Evolutionary conservation across 305 asterid genomes (phyloP).

Genomic region (Fraxinus paxiana): DNA sequence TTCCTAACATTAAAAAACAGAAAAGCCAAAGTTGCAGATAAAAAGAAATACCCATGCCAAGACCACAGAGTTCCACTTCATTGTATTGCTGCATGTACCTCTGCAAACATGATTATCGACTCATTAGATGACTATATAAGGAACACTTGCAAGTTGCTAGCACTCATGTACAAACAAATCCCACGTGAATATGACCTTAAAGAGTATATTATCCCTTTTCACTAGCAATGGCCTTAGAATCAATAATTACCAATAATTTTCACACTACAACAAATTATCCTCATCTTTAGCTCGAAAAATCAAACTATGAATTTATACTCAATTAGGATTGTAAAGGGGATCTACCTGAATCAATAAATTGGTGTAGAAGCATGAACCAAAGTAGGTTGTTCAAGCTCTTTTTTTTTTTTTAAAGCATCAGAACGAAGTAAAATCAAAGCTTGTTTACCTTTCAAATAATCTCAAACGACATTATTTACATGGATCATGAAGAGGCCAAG

Average conservation of each 20-base stretch:
- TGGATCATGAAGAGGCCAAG: neutral
- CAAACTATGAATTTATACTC: neutral
- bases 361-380: neutral
- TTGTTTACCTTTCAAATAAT: neutral
- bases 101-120: slow-evolving; percentile 32
- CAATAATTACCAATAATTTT: neutral
- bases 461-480: neutral
- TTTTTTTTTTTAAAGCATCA: neutral
- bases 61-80: slow-evolving; percentile 73
- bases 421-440: neutral
- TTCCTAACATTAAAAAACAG: neutral
- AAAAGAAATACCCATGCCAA: slow-evolving; percentile 59
- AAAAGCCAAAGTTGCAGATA: slow-evolving; percentile 4
- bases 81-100: slow-evolving; percentile 61
- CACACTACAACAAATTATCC: neutral
- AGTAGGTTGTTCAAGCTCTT: neutral
- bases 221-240: neutral
- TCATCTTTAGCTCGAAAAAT: neutral
- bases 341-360: neutral
- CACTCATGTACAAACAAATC: neutral
- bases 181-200: neutral
- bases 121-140: neutral
- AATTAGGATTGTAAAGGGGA: neutral
- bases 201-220: neutral
- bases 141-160: neutral